These are phyloP conservation scores for Mycena chlorophos DNA, from an alignment of 768 basidiomycete genomes.

Conservation along the genomic window DNA sequence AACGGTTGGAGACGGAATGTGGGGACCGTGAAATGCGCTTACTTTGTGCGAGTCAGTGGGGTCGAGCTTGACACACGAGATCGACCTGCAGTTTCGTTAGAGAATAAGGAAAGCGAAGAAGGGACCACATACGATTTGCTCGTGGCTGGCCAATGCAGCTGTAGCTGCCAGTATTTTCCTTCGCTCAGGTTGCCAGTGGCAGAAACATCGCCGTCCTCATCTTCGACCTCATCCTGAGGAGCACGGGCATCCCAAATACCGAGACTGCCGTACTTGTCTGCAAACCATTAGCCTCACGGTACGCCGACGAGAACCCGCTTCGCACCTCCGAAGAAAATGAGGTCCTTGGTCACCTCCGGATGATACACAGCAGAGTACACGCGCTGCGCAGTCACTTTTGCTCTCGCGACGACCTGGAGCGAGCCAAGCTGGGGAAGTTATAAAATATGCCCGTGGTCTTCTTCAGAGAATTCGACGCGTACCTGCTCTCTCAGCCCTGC, in stretches of 20 bases:
- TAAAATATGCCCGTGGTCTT: no score
- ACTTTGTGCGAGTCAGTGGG: slow-evolving; percentile 76
- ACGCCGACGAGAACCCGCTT: not conserved
- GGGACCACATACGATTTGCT: slow-evolving; percentile 49
- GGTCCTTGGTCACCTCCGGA: slow-evolving; percentile 66
- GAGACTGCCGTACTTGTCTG: slow-evolving; percentile 81
- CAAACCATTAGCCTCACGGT: not conserved
- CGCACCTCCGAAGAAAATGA: slow-evolving; percentile 91
- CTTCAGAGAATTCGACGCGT: no score
- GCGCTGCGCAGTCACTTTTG: slow-evolving; percentile 76
- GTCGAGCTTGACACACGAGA: slow-evolving; percentile 76
- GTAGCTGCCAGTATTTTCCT: slow-evolving; percentile 80
- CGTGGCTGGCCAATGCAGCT: slow-evolving; percentile 82
- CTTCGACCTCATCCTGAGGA: slow-evolving; percentile 58
- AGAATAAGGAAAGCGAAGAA: not conserved
- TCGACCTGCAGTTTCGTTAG: slow-evolving; percentile 38
- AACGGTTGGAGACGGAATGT: slow-evolving; percentile 5
- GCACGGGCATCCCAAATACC: slow-evolving; percentile 89
- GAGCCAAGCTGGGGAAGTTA: no score
- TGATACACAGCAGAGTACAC: slow-evolving; percentile 82
- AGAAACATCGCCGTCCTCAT: slow-evolving; percentile 62
- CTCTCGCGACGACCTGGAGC: slow-evolving; percentile 71
- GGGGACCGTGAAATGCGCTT: slow-evolving; percentile 21
- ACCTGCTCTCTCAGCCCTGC: slow-evolving; percentile 56
- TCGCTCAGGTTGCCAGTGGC: slow-evolving; percentile 48